A percentile compares a stretch with the other conserved stretches of the same genome.
phyloP scores from a whole-genome alignment of 2,329 filamentous ascomycete genomes.

The Sclerotiophoma versabilis region DNA sequence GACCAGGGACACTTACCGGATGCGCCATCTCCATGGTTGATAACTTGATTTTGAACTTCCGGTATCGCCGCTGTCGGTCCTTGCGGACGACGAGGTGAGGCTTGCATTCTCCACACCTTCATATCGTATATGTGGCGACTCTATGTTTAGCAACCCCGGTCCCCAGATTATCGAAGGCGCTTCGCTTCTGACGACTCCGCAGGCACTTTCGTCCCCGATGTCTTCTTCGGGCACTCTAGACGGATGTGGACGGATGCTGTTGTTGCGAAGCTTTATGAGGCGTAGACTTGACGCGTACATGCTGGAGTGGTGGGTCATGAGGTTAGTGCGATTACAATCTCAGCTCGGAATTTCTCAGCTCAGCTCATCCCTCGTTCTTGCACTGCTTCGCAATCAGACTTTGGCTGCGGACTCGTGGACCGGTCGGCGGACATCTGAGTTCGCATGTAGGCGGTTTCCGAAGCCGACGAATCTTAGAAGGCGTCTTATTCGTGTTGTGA shows the following conservation, averaged over 20 bases:
- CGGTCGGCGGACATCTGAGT: neutral
- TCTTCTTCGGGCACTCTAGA: neutral
- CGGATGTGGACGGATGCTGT: neutral
- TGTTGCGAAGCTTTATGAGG: neutral
- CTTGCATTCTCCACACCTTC: conserved; percentile 1
- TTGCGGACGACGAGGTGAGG: neutral
- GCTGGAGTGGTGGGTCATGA: conserved; percentile 5
- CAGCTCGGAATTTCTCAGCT: conserved; percentile 5
- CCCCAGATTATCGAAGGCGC: neutral
- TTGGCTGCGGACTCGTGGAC: neutral
- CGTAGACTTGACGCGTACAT: neutral
- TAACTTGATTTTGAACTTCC: neutral
- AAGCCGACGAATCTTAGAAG: neutral
- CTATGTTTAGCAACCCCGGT: conserved; percentile 14
- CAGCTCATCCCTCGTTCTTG: neutral
- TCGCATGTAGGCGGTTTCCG: conserved; percentile 6
- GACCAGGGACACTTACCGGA: neutral
- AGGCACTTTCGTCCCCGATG: neutral
- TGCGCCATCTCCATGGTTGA: neutral
- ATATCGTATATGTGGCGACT: conserved; percentile 5
- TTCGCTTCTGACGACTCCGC: neutral
- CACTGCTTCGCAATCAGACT: neutral
- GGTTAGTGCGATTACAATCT: neutral
- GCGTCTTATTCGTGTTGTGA: neutral
- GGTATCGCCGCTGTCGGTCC: neutral